Conservation (phyloP, 805 yeast species). For the Starmerella lactis-condensi region DNA sequence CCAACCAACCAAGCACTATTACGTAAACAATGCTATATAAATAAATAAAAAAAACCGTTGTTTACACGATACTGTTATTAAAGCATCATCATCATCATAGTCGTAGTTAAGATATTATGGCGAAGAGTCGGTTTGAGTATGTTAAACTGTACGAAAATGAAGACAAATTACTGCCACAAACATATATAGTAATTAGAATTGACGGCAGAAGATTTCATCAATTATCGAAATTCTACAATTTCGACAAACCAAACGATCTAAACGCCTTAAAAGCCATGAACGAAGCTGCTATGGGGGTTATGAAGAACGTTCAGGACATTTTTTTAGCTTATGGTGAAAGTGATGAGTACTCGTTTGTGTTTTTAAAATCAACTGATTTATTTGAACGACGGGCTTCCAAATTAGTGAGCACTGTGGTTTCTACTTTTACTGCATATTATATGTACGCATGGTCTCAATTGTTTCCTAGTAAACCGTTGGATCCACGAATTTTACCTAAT, state of each 20-base stretch:
- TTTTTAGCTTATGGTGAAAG: slow-evolving; percentile 82
- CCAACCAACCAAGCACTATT: background rate
- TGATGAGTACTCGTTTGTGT: slow-evolving; percentile 77
- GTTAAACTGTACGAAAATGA: slow-evolving; percentile 68
- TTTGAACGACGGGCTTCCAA: slow-evolving; percentile 76
- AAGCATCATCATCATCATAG: background rate
- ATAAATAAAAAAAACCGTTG: background rate
- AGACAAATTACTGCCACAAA: slow-evolving; percentile 52
- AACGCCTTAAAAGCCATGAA: slow-evolving; percentile 69
- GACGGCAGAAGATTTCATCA: slow-evolving; percentile 88
- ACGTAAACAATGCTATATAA: background rate
- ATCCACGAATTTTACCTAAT: slow-evolving; percentile 45
- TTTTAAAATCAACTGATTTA: slow-evolving; percentile 42
- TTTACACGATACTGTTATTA: background rate
- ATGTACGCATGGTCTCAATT: slow-evolving; percentile 43
- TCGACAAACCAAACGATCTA: slow-evolving; percentile 73
- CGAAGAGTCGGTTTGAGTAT: slow-evolving; percentile 73
- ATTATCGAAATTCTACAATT: slow-evolving; percentile 52
- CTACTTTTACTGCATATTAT: slow-evolving; percentile 64
- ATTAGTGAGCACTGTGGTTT: slow-evolving; percentile 61
- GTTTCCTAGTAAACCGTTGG: slow-evolving; percentile 35
- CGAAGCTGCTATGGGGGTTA: slow-evolving; percentile 48
- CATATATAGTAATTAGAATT: slow-evolving; percentile 65
- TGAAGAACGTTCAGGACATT: slow-evolving; percentile 51
- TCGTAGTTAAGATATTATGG: too few species aligned